Evolutionary conservation across 768 basidiomycete species (phyloP), one percentile per base, ranked within the genome.

Genomic region (Postia placenta): DNA sequence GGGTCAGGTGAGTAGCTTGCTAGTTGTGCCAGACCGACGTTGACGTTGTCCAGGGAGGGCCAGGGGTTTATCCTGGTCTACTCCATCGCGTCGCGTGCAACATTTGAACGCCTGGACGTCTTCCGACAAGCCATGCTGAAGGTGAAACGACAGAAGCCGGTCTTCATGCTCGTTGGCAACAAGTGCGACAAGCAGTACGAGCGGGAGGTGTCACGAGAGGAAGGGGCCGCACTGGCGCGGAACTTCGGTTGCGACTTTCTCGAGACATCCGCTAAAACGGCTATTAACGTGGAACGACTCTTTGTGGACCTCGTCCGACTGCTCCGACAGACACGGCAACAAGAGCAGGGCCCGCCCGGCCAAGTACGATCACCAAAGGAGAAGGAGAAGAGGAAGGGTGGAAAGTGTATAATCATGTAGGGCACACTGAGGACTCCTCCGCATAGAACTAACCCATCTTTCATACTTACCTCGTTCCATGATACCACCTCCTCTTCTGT

Each of bases 1-100:
- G 93, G 93, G 92, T 96, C 59, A 83, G 93, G 93, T 95, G 53
- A 68, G 85, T 15, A 35, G 27, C 20, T 24, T 19, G 7, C 33
- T 24, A 37, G 5, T 2, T 27, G 36, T 24, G 20, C n/a, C 33
- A 20, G n/a, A n/a, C n/a, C 20, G 38, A 39, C 9, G 20, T 5
- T 26, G 45, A 39, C 40, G 45, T 22, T 48, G 47, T 20, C 30
- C 62, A 95, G 93, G 24, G 93, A 97, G 68, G 94, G 94, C 54
- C 92, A 95, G 72, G 93, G 92, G n/a, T 95, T 97, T 67, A 87
- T 97, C 57, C 80, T 97, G 41, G 93, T 96, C 50, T 97, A 96
- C 70, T 95, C 92, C 37, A 94, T 97, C 65, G 88, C 91, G 48
- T 93, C 92, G n/a, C 80, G 91, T 64, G 80, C 85, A 52, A 92